Evolutionary conservation across 768 basidiomycete species (phyloP), one percentile per base, ranked within the genome.

Genomic region (Termitomyces sp.): DNA sequence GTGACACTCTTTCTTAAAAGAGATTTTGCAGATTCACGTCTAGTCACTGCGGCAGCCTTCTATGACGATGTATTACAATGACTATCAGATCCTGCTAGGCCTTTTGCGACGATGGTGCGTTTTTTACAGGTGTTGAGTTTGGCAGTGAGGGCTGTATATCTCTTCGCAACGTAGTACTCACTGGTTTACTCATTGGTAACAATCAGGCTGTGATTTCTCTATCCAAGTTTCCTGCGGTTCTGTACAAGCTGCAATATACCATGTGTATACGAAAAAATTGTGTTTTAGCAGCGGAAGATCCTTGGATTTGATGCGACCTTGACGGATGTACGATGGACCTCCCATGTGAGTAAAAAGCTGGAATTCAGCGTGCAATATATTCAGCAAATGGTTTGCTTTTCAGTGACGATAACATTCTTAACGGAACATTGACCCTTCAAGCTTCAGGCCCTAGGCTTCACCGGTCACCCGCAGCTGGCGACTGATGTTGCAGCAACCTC

Each of bases 131-230:
- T 45, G 59, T 60, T 19, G 52, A 60, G 30, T 60, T 53, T 41
- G 59, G 55, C 3, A 54, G 51, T 42, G 59, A 60, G 35, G 56
- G 59, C 42, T 60, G 59, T 60, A 50, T 28, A 55, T 56, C n/a
- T 52, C 50, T 11, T 15, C 15, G 30, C n/a, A 33, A 49, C n/a
- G 17, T 23, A 14, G 31, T 28, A 11, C 14, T 23, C 14, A 50
- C 26, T 11, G 23, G 12, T 33, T 41, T 46, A 5, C 17, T 23
- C 17, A 23, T 31, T 12, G 6, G 15, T 3, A 8, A 37, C 12
- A 17, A 23, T 19, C 21, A 54, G 59, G 54, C 44, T 60, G 56
- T 14, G 59, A 60, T 38, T 43, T 46, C 30, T 57, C 55, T 3
- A 60, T 57, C 23, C 55, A 30, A 57, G 21, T 60, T 50, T 43